phyloP scores from a whole-genome alignment of 441 rosid species.

The Metrosideros polymorpha region DNA sequence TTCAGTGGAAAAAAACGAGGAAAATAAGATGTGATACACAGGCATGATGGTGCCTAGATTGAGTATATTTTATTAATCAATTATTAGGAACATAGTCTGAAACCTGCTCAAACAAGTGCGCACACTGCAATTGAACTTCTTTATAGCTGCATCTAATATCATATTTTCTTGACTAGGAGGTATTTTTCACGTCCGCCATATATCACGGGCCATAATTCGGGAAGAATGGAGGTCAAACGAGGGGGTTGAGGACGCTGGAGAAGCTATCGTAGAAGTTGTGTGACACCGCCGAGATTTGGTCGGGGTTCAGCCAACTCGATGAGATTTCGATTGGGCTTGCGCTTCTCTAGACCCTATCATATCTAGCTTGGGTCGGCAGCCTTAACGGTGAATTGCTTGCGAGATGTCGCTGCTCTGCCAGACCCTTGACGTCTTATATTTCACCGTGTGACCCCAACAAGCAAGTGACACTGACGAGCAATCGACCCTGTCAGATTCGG shows the following conservation, averaged over 20 bases:
- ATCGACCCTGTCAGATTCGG: not conserved
- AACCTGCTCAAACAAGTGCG: not conserved
- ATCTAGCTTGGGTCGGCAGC: not conserved
- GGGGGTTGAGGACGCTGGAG: not conserved
- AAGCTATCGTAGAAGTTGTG: not conserved
- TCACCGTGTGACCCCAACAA: too few relatives aligned
- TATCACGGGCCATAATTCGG: not conserved
- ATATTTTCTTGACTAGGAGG: not conserved
- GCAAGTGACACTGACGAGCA: not conserved
- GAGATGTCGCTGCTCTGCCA: not conserved
- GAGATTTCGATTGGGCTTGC: not conserved
- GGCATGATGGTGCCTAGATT: not conserved
- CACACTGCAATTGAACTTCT: not conserved
- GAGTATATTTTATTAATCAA: not conserved
- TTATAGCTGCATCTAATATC: not conserved
- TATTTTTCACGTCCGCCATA: not conserved
- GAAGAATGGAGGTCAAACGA: not conserved
- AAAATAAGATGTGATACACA: not conserved
- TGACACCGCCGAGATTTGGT: not conserved
- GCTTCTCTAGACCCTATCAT: not conserved
- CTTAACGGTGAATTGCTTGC: not conserved
- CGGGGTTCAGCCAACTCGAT: not conserved
- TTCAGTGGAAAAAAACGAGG: not conserved
- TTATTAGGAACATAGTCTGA: not conserved
- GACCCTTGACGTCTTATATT: not conserved